Percentiles rank a stretch among this genome's conserved stretches.
Evolutionary conservation across 768 basidiomycete genomes (phyloP).

Genomic region (Pleurotus tuoliensis): DNA sequence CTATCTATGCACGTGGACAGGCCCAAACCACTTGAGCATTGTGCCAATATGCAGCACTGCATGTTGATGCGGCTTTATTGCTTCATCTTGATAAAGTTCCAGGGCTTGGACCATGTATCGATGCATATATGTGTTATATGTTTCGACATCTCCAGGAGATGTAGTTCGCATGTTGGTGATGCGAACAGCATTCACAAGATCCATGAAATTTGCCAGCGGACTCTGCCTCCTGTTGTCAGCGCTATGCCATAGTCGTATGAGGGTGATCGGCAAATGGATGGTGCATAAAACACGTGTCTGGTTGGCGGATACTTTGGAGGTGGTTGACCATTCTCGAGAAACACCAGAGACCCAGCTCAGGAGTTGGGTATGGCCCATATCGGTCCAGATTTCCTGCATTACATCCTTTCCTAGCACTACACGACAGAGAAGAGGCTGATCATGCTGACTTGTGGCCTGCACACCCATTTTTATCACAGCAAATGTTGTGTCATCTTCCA

Average conservation of each 20-base stretch:
- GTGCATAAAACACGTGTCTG: constrained; percentile 23
- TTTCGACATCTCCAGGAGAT: constrained; percentile 13
- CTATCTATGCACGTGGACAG: constrained; percentile 21
- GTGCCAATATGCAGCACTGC: constrained; percentile 18
- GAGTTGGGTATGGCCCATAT: constrained; percentile 23
- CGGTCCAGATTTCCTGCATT: constrained; percentile 23
- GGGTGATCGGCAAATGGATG: constrained; percentile 23
- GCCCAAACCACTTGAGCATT: constrained; percentile 18
- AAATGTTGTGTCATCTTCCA: neutral
- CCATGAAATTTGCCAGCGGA: constrained; percentile 23
- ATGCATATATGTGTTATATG: constrained; percentile 16
- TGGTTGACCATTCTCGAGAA: constrained; percentile 25
- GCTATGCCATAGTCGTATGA: constrained; percentile 21
- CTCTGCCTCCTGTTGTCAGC: constrained; percentile 12
- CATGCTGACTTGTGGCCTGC: neutral
- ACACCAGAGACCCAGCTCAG: constrained; percentile 27
- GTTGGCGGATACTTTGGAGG: constrained; percentile 23
- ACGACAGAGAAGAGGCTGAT: too few relatives aligned
- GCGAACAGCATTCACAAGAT: constrained; percentile 21
- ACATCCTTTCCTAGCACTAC: constrained; percentile 28
- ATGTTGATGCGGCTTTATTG: constrained; percentile 18
- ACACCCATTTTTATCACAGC: constrained; percentile 6
- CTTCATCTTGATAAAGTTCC: too few relatives aligned
- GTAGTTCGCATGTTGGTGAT: constrained; percentile 17
- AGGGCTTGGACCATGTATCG: constrained; percentile 13